phyloP scores from a whole-genome alignment of 371 early-diverging fungal species.

The Rhizomucor miehei region DNA sequence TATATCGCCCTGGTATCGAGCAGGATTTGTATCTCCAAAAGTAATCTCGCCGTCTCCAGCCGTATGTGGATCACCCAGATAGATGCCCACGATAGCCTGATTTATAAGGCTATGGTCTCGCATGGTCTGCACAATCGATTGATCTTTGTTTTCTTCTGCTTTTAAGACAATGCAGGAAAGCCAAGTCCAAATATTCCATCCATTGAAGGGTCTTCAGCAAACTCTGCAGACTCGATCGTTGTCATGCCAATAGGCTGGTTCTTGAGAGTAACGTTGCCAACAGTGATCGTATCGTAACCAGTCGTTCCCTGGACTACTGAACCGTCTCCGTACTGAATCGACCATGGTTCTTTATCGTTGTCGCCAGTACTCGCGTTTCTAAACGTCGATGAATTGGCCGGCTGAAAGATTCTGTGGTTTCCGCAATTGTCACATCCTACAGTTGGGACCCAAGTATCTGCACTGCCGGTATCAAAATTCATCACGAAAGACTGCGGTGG shows the following conservation, averaged over 20 bases:
- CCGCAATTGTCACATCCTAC: constrained; percentile 27
- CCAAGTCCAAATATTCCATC: constrained; percentile 39
- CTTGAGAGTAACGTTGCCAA: constrained; percentile 20
- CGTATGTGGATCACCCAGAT: constrained; percentile 12
- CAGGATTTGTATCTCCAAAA: constrained; percentile 16
- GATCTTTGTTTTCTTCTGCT: constrained; percentile 1
- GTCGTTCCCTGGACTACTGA: constrained; percentile 39
- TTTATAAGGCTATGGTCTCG: constrained; percentile 13
- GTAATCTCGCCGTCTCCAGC: constrained; percentile 14
- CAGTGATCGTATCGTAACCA: constrained; percentile 25
- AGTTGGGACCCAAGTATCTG: constrained; percentile 54
- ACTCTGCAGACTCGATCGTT: constrained; percentile 9
- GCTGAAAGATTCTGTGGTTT: constrained; percentile 18
- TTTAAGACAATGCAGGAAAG: constrained; percentile 20
- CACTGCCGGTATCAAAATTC: constrained; percentile 58
- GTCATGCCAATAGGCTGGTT: constrained; percentile 29
- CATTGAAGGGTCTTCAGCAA: constrained; percentile 4
- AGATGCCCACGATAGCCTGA: constrained; percentile 14
- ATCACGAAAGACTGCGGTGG: constrained; percentile 53
- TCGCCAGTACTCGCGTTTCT: not conserved
- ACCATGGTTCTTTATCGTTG: constrained; percentile 17
- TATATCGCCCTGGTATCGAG: constrained; percentile 25
- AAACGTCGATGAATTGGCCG: constrained; percentile 21
- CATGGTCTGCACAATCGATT: constrained; percentile 15
- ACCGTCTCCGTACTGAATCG: constrained; percentile 50